Percentiles rank a stretch among this genome's conserved stretches.
phyloP scores from a whole-genome alignment of 2,329 filamentous ascomycete species.

The Dactylellina leptospora region DNA sequence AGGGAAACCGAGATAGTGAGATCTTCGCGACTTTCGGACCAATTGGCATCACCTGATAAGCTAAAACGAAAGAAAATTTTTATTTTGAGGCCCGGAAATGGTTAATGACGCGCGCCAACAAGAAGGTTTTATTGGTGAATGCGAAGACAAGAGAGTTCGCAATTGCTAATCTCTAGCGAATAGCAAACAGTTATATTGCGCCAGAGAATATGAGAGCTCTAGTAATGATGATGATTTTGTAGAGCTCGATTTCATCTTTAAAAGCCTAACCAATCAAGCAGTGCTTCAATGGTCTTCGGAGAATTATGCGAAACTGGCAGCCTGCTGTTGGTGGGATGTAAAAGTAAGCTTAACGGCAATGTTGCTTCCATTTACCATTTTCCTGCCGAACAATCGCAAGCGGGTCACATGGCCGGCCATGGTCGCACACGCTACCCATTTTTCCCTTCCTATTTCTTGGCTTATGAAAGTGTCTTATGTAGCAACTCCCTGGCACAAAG shows the following conservation, averaged over 20 bases:
- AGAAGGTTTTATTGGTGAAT: background rate
- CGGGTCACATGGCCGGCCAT: conserved; percentile 49
- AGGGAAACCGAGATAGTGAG: too few species aligned
- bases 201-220: background rate
- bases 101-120: conserved; percentile 53
- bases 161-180: background rate
- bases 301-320: conserved; percentile 48
- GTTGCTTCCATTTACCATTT: conserved; percentile 16
- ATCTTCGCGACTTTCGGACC: conserved; percentile 20
- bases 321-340: conserved; percentile 17
- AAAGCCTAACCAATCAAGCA: conserved; percentile 1
- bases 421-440: background rate
- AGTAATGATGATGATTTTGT: background rate
- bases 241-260: conserved; percentile 3
- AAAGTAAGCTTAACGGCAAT: conserved; percentile 50
- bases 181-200: conserved; percentile 1
- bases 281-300: conserved; percentile 21
- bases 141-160: background rate
- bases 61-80: conserved; percentile 11
- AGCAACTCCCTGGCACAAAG: too few species aligned
- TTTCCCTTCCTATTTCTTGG: too few species aligned
- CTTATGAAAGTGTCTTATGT: too few species aligned
- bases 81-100: conserved; percentile 28
- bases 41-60: conserved; percentile 50
- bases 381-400: conserved; percentile 19